A percentile compares a stretch with the other conserved stretches of the same genome.
phyloP scores from a whole-genome alignment of 306 rosid species.

The Hylodesmum podocarpum region DNA sequence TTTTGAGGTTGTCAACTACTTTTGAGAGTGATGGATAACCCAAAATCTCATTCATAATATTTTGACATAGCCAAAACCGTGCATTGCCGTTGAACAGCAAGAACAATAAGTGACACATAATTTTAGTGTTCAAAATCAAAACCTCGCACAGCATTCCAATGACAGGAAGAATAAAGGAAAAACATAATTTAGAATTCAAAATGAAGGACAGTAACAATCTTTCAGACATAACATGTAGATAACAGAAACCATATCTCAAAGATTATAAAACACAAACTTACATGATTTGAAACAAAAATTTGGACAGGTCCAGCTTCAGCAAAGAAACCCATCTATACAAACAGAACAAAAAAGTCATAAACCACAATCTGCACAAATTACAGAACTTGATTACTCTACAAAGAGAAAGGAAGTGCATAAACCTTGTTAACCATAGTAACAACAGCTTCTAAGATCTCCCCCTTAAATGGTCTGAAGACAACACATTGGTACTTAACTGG shows the following conservation, averaged over 20 bases:
- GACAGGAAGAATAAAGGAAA: not conserved
- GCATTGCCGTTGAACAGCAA: not conserved
- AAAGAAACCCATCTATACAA: constrained; percentile 84
- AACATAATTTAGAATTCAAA: not conserved
- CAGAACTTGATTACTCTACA: not conserved
- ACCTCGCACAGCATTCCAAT: not conserved
- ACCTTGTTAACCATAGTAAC: constrained; percentile 99
- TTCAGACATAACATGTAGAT: not conserved
- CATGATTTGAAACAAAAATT: constrained; percentile 96
- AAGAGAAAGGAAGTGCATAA: not conserved
- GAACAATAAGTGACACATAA: not conserved
- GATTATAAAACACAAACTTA: constrained; percentile 33
- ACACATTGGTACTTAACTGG: constrained; percentile 98
- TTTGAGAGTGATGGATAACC: not conserved
- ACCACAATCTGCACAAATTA: not conserved
- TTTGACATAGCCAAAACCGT: not conserved
- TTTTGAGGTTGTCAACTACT: not conserved
- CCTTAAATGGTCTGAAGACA: constrained; percentile 92
- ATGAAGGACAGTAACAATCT: not conserved
- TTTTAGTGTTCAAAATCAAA: not conserved
- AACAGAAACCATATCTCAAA: not conserved
- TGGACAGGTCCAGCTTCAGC: constrained; percentile 99
- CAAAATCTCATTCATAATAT: not conserved
- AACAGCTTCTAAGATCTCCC: constrained; percentile 96
- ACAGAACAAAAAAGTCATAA: constrained; percentile 15